These are phyloP conservation scores for Ophiocordyceps camponoti-rufipedis DNA, from an alignment of 2,329 filamentous ascomycete genomes.

Conservation along the genomic window DNA sequence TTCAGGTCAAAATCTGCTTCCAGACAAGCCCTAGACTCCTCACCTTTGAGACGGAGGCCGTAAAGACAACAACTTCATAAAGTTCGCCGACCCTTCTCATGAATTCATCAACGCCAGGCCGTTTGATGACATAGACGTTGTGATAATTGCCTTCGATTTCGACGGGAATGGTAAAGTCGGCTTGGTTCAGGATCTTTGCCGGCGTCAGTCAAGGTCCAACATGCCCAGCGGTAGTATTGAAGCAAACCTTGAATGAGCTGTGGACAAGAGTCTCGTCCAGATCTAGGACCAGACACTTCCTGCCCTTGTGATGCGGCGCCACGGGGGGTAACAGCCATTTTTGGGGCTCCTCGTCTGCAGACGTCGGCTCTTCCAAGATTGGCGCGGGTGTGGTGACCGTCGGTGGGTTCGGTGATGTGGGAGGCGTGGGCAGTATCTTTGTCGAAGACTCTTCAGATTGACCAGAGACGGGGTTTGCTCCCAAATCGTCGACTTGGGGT, in stretches of 20 bases:
- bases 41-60: conserved; percentile 94
- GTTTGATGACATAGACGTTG: conserved; percentile 98
- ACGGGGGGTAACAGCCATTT: conserved; percentile 71
- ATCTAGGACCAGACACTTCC: conserved; percentile 90
- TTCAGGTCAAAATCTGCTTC: not conserved
- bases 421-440: conserved; percentile 22
- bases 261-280: conserved; percentile 94
- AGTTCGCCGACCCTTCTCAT: conserved; percentile 97
- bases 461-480: conserved; percentile 21
- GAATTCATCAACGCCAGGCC: conserved; percentile 95
- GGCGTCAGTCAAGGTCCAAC: conserved; percentile 1
- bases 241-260: conserved; percentile 85
- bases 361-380: conserved; percentile 21
- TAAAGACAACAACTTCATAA: conserved; percentile 97
- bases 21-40: conserved; percentile 1
- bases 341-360: conserved; percentile 22
- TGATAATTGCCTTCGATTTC: conserved; percentile 98
- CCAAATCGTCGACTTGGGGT: conserved; percentile 30
- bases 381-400: conserved; percentile 21
- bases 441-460: conserved; percentile 18
- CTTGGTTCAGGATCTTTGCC: conserved; percentile 78
- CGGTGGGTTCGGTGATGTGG: conserved; percentile 28
- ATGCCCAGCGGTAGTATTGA: not conserved
- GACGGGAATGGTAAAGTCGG: conserved; percentile 96
- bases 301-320: conserved; percentile 59